A percentile compares a stretch with the other conserved stretches of the same genome.
Evolutionary conservation across 2,329 filamentous ascomycete species (phyloP).

Genomic region (Aspergillus phoenicis): DNA sequence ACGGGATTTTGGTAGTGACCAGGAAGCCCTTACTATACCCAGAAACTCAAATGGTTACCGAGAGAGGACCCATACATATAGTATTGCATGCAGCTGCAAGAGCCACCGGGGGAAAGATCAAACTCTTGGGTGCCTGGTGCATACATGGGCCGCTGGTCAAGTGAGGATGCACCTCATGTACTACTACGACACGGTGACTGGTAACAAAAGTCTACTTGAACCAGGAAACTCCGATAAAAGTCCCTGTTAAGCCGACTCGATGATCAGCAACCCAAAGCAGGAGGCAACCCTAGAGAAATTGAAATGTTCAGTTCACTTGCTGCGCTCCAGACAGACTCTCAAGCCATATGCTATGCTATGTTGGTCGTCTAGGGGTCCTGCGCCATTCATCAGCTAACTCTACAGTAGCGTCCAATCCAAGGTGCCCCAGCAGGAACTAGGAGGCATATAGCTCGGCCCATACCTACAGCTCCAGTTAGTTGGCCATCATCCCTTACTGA

Average conservation of each 20-base stretch:
- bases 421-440: background rate
- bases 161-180: conserved; percentile 10
- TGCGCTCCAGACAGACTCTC: background rate
- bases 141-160: conserved; percentile 19
- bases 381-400: background rate
- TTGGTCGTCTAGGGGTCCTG: background rate
- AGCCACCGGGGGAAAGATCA: conserved; percentile 10
- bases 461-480: background rate
- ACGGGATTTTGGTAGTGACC: background rate
- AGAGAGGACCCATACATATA: conserved; percentile 6
- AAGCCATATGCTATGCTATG: background rate
- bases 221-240: background rate
- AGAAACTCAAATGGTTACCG: background rate
- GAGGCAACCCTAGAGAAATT: background rate
- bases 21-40: too few species aligned
- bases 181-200: conserved; percentile 2
- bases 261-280: background rate
- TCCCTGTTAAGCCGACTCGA: conserved; percentile 6
- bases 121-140: conserved; percentile 10
- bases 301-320: background rate
- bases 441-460: background rate
- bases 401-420: background rate
- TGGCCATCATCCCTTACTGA: background rate
- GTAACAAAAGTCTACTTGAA: conserved; percentile 7
- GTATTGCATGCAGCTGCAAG: conserved; percentile 23